Evolutionary conservation across 116 monocot species (phyloP), one percentile per base, ranked within the genome.

Genomic region (Trichopus zeylanicus): DNA sequence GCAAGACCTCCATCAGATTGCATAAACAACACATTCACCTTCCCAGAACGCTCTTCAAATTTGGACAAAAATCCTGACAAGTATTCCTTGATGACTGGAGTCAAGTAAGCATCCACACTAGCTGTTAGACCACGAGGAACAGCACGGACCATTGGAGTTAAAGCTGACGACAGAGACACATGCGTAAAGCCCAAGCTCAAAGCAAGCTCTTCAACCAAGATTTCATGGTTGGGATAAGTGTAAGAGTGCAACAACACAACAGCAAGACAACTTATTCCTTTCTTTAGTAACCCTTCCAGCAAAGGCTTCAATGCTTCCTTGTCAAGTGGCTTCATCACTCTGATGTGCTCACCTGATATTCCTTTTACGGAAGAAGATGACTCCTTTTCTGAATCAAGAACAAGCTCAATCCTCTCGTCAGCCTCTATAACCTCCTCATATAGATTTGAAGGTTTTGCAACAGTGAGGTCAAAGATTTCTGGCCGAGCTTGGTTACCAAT

Each of bases 1-100:
- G 95, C 95, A 49, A 97, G 76, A 3, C 95, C 95, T 29, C 95
- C 95, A 68, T 95, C 95, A 19, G 95, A 95, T 69, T 90, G 95
- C 95, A 95, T 95, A 53, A 90, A 95, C 31, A 95, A 39, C 24
- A 95, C 89, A 79, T 95, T 95, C 66, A 95, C 72, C 68, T 81
- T 76, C 3, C 73, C 72, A 13, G 61, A 64, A 18, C 75, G 81
- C 10, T 76, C 86, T 49, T 94, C 84, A 67, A 95, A 95, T 62
- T 63, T 83, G 13, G 95, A 90, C 79, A 95, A 77, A 67, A 95
- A 95, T 9, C 86, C 83, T 13, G 84, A 83, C 29, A 95, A 60
- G 68, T 95, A 95, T 51, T 90, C 89, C 49, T 90, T 83, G 49
- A 95, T 95, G 39, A 95, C 78, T 25, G 95, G 90, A 27, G 95